Conservation (phyloP, 108 stramenopile species). For the Cyclotella sp. region DNA sequence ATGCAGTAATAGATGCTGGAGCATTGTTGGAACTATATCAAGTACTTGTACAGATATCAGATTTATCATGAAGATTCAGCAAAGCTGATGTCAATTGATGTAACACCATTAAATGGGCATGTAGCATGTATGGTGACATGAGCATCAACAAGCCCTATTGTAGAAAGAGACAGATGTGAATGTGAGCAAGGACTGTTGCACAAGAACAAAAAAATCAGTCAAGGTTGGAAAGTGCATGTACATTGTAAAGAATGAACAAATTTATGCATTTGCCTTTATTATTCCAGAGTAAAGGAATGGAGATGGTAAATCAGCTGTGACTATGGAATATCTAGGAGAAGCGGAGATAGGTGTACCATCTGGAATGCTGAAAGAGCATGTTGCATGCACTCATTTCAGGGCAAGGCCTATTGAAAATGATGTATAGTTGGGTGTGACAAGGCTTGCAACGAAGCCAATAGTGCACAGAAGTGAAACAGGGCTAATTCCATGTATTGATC, state of each 20-base stretch:
- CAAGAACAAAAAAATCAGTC: background rate
- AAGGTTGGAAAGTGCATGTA: background rate
- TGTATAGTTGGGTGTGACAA: too few species aligned
- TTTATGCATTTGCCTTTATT: conserved; percentile 10
- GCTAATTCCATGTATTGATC: too few species aligned
- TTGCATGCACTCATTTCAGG: too few species aligned
- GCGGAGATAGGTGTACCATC: conserved; percentile 19
- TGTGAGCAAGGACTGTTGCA: conserved; percentile 14
- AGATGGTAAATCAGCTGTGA: background rate
- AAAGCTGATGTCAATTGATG: conserved; percentile 25
- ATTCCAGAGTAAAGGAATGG: conserved; percentile 5
- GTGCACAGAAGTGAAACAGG: too few species aligned
- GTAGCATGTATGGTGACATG: conserved; percentile 42
- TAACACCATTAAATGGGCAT: conserved; percentile 30
- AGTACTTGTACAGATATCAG: conserved; percentile 17
- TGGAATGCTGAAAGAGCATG: conserved; percentile 39
- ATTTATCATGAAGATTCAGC: conserved; percentile 22
- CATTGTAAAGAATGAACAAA: conserved; percentile 2
- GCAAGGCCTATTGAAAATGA: too few species aligned
- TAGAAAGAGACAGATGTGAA: background rate
- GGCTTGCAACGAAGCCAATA: too few species aligned
- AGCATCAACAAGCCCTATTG: conserved; percentile 27
- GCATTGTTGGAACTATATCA: conserved; percentile 26
- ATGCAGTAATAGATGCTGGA: conserved; percentile 62
- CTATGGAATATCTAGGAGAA: conserved; percentile 14